phyloP scores from a whole-genome alignment of 768 basidiomycete genomes.

The Mycena chlorophos region DNA sequence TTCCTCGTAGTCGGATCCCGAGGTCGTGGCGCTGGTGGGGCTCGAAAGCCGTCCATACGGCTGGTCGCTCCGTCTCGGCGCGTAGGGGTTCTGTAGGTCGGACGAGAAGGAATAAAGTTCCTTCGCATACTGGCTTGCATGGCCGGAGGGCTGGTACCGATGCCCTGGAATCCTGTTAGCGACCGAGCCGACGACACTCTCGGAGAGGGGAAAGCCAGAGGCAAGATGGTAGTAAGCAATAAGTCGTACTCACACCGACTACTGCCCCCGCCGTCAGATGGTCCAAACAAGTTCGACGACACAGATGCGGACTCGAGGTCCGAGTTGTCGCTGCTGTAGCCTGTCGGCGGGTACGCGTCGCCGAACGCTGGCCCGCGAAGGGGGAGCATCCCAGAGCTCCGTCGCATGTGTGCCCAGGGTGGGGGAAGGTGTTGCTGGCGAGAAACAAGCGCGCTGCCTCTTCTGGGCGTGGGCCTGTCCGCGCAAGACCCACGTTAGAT shows the following conservation, averaged over 20 bases:
- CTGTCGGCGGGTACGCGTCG: conserved; percentile 37
- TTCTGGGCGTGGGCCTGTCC: conserved; percentile 11
- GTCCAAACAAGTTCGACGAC: conserved; percentile 37
- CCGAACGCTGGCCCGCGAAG: conserved; percentile 1
- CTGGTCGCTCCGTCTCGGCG: not conserved
- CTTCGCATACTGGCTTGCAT: conserved; percentile 16
- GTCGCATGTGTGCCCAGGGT: conserved; percentile 6
- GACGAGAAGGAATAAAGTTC: conserved; percentile 16
- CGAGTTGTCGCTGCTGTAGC: conserved; percentile 77
- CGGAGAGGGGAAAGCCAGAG: conserved; percentile 38
- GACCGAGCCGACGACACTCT: conserved; percentile 42
- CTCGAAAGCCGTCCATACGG: conserved; percentile 13
- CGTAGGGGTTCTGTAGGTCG: conserved; percentile 8
- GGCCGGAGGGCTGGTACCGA: conserved; percentile 68
- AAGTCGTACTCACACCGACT: conserved; percentile 45
- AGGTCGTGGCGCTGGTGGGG: conserved; percentile 21
- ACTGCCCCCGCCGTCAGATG: conserved; percentile 50
- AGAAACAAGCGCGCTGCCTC: conserved; percentile 8
- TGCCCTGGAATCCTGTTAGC: conserved; percentile 23
- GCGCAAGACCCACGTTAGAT: conserved; percentile 20
- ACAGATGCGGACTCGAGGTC: conserved; percentile 68
- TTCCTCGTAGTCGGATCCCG: conserved; percentile 14
- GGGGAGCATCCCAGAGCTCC: too few species aligned
- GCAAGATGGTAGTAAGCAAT: conserved; percentile 50
- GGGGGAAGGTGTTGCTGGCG: too few species aligned